phyloP scores from a whole-genome alignment of 2,329 filamentous ascomycete species.

The Colletotrichum shisoi region DNA sequence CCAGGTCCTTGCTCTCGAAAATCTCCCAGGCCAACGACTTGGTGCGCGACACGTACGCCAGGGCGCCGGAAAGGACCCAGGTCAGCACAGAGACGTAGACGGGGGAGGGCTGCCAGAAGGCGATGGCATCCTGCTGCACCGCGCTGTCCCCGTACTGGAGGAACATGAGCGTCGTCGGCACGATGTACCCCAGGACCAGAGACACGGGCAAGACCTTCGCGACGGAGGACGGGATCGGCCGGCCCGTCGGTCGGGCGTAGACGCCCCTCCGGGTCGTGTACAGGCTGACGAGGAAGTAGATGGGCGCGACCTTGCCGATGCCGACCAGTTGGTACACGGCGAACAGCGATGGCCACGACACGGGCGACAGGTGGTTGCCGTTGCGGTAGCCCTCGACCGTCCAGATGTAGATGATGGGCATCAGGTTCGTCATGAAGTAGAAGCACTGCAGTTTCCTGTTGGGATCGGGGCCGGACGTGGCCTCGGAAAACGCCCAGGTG shows the following conservation, averaged over 20 bases:
- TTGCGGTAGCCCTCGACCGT: constrained; percentile 42
- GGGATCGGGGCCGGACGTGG: background rate
- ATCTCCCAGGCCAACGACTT: constrained; percentile 23
- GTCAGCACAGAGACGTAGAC: constrained; percentile 18
- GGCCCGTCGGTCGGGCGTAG: constrained; percentile 30
- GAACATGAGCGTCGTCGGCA: constrained; percentile 36
- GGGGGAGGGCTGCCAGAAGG: constrained; percentile 33
- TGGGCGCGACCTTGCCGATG: constrained; percentile 32
- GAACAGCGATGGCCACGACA: constrained; percentile 39
- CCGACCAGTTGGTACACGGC: constrained; percentile 33
- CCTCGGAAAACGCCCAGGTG: constrained; percentile 11
- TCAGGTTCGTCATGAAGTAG: constrained; percentile 40
- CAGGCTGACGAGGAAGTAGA: constrained; percentile 34
- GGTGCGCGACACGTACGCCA: background rate
- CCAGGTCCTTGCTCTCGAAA: constrained; percentile 13
- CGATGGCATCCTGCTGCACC: constrained; percentile 28
- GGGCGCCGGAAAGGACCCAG: background rate
- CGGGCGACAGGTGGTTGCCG: constrained; percentile 36
- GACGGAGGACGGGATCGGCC: constrained; percentile 29
- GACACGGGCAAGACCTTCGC: constrained; percentile 40
- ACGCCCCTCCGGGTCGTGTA: constrained; percentile 6
- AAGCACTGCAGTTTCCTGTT: constrained; percentile 13
- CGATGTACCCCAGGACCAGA: constrained; percentile 35
- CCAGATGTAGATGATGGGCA: constrained; percentile 42
- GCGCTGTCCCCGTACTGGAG: constrained; percentile 3